Evolutionary conservation across 2,329 filamentous ascomycete species (phyloP).

Genomic region (Aspergillus tubingensis): DNA sequence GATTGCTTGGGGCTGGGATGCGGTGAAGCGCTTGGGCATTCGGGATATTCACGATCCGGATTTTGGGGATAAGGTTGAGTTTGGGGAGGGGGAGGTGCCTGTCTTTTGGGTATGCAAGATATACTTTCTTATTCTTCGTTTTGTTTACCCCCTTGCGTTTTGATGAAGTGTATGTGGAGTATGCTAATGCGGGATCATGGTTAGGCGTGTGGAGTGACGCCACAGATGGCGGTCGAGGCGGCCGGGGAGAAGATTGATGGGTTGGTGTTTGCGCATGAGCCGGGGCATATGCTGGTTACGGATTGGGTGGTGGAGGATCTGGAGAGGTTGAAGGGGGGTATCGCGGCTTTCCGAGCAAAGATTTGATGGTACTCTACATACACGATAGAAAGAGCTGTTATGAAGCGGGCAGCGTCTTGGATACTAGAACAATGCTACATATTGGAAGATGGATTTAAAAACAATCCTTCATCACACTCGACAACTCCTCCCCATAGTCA

Average conservation of each 20-base stretch:
- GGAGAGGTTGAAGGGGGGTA: constrained; percentile 12
- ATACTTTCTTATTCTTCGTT: too few species aligned
- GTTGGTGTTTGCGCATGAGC: constrained; percentile 62
- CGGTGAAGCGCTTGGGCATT: constrained; percentile 56
- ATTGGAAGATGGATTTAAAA: constrained; percentile 16
- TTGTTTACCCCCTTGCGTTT: neutral
- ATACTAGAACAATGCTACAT: neutral
- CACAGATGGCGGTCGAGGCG: constrained; percentile 64
- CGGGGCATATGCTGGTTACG: constrained; percentile 63
- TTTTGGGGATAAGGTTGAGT: constrained; percentile 57
- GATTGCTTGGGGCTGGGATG: constrained; percentile 66
- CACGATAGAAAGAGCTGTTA: neutral
- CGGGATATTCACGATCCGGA: constrained; percentile 54
- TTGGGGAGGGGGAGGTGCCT: constrained; percentile 40
- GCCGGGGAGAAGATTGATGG: constrained; percentile 53
- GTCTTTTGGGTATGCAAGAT: constrained; percentile 33
- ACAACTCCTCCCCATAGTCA: constrained; percentile 60
- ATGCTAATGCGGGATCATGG: constrained; percentile 52
- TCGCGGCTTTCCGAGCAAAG: neutral
- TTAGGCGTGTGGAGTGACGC: constrained; percentile 68
- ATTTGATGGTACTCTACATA: neutral
- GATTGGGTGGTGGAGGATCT: constrained; percentile 52
- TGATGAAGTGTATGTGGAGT: neutral
- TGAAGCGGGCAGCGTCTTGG: neutral
- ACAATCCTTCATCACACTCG: constrained; percentile 57